A percentile compares a stretch with the other conserved stretches of the same genome.
Evolutionary conservation across 1,284 basidiomycete species (phyloP).

Genomic region (Trametes polyzona): DNA sequence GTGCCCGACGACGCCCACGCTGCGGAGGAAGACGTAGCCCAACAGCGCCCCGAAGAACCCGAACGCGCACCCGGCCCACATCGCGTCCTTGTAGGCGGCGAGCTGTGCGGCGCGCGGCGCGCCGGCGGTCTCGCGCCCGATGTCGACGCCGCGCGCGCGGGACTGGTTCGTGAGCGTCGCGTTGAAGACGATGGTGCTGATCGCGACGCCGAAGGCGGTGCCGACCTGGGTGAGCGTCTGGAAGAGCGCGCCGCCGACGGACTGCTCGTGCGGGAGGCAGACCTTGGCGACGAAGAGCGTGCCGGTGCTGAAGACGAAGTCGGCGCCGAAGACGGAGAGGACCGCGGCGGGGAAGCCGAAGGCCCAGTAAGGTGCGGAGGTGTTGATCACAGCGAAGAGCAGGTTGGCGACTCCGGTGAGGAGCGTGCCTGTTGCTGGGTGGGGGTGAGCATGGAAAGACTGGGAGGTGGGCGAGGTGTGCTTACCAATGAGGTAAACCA

Average conservation of each 20-base stretch:
- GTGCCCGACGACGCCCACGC: conserved; percentile 64
- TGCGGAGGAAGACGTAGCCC: conserved; percentile 54
- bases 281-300: conserved; percentile 78
- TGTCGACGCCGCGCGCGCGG: conserved; percentile 35
- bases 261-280: conserved; percentile 76
- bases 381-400: conserved; percentile 73
- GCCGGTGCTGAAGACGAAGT: conserved; percentile 79
- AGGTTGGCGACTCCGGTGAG: conserved; percentile 69
- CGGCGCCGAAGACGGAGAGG: conserved; percentile 74
- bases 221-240: conserved; percentile 82
- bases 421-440: conserved; percentile 59
- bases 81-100: conserved; percentile 59
- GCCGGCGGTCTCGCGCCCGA: conserved; percentile 35
- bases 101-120: conserved; percentile 47
- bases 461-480: conserved; percentile 6
- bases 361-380: conserved; percentile 72
- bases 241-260: conserved; percentile 76
- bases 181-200: conserved; percentile 76
- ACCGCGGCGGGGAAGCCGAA: conserved; percentile 81
- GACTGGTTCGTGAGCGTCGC: conserved; percentile 43
- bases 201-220: conserved; percentile 73
- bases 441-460: no score
- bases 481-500: conserved; percentile 61
- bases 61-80: conserved; percentile 68
- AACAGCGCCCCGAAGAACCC: conserved; percentile 55